Percentiles rank a stretch among this genome's conserved stretches.
Evolutionary conservation across 1,284 basidiomycete species (phyloP).

Genomic region (Meripilus lineatus): DNA sequence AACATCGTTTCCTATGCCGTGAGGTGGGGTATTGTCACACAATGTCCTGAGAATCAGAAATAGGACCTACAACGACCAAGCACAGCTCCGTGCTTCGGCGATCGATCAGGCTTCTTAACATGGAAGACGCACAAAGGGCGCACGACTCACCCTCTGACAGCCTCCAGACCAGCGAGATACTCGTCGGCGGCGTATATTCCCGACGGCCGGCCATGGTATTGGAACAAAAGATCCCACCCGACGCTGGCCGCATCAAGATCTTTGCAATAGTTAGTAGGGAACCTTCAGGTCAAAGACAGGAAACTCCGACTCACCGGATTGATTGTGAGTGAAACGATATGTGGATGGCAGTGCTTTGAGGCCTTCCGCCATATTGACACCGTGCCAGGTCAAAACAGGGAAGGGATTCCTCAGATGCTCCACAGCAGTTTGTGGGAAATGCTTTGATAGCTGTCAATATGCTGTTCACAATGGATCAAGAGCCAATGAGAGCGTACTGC

Average conservation of each 20-base stretch:
- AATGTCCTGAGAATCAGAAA: background rate
- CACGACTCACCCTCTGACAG: constrained; percentile 42
- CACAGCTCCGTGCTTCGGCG: constrained; percentile 45
- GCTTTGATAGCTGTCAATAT: constrained; percentile 27
- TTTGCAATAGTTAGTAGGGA: constrained; percentile 14
- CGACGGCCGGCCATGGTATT: constrained; percentile 57
- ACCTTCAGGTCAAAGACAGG: background rate
- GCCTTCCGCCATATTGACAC: constrained; percentile 56
- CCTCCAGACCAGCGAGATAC: constrained; percentile 51
- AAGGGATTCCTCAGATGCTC: constrained; percentile 31
- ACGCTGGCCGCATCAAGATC: constrained; percentile 48
- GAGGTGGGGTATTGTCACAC: too few species aligned
- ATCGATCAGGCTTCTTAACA: constrained; percentile 1
- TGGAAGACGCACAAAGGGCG: background rate
- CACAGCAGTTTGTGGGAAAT: constrained; percentile 35
- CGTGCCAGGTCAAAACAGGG: constrained; percentile 41
- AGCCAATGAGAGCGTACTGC: constrained; percentile 13
- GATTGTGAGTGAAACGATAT: constrained; percentile 54
- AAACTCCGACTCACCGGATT: constrained; percentile 35
- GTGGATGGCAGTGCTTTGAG: constrained; percentile 51
- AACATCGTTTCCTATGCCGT: constrained; percentile 52
- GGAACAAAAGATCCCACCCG: constrained; percentile 54
- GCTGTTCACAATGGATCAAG: background rate
- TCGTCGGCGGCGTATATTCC: constrained; percentile 58
- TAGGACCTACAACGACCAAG: constrained; percentile 45